A percentile compares a stretch with the other conserved stretches of the same genome.
phyloP scores from a whole-genome alignment of 2,329 filamentous ascomycete genomes.

The Ophiognomonia clavigignenti-juglandacearum region DNA sequence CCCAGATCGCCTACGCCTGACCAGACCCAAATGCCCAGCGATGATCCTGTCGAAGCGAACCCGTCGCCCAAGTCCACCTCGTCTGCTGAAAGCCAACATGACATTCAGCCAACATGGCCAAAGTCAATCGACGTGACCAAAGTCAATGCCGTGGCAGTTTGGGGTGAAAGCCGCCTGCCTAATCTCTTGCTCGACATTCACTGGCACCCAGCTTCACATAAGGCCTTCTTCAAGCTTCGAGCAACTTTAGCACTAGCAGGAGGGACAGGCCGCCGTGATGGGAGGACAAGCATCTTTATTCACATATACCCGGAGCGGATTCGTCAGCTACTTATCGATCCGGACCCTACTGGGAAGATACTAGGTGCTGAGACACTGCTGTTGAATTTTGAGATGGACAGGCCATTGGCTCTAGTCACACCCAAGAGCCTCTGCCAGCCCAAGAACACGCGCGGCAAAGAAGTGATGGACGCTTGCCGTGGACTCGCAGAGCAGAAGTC shows the following conservation, averaged over 20 bases:
- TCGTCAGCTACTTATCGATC: background rate
- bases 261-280: background rate
- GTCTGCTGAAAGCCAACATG: background rate
- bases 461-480: background rate
- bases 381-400: background rate
- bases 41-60: background rate
- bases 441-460: background rate
- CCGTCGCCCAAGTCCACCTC: background rate
- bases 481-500: background rate
- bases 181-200: conserved; percentile 9
- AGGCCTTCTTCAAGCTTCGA: conserved; percentile 8
- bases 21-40: background rate
- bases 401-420: conserved; percentile 1
- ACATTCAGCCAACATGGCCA: conserved; percentile 10
- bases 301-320: conserved; percentile 10
- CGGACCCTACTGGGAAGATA: background rate
- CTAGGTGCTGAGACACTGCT: conserved; percentile 2
- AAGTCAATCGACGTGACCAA: conserved; percentile 5
- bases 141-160: conserved; percentile 2
- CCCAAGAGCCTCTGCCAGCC: conserved; percentile 1
- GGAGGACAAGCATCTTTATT: conserved; percentile 5
- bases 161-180: background rate
- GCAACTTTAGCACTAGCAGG: background rate
- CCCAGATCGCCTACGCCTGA: background rate
- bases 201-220: conserved; percentile 5